Evolutionary conservation across 257 asterid species (phyloP).

Genomic region (Linderniella brevidens): DNA sequence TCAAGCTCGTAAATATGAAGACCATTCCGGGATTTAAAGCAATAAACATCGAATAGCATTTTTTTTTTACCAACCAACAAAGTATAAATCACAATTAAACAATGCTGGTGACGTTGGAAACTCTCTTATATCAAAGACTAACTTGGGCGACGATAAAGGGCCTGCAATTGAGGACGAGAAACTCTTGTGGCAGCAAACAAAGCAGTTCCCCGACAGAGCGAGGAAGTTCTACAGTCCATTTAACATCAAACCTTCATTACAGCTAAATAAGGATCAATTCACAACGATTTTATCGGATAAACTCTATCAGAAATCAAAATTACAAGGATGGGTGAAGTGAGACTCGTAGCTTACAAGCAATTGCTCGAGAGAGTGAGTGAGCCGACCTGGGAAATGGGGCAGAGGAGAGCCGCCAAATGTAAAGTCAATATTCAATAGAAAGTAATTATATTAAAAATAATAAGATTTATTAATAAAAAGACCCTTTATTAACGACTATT

Average conservation of each 20-base stretch:
- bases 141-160: conserved; percentile 21
- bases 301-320: not conserved
- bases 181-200: conserved; percentile 15
- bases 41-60: too few species aligned
- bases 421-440: too few species aligned
- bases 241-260: conserved; percentile 20
- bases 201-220: conserved; percentile 28
- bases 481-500: too few species aligned
- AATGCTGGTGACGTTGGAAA: not conserved
- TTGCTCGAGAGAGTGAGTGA: not conserved
- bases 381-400: too few species aligned
- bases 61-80: too few species aligned
- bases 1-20: not conserved
- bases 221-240: conserved; percentile 62
- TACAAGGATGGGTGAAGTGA: too few species aligned
- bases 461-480: too few species aligned
- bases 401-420: too few species aligned
- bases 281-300: not conserved
- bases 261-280: conserved; percentile 9
- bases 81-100: too few species aligned
- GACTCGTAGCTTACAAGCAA: not conserved
- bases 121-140: conserved; percentile 5
- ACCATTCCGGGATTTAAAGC: not conserved
- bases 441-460: too few species aligned
- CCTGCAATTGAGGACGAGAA: conserved; percentile 11